Evolutionary conservation across 106 monocot genomes (phyloP).

Genomic region (Vanilla planifolia): DNA sequence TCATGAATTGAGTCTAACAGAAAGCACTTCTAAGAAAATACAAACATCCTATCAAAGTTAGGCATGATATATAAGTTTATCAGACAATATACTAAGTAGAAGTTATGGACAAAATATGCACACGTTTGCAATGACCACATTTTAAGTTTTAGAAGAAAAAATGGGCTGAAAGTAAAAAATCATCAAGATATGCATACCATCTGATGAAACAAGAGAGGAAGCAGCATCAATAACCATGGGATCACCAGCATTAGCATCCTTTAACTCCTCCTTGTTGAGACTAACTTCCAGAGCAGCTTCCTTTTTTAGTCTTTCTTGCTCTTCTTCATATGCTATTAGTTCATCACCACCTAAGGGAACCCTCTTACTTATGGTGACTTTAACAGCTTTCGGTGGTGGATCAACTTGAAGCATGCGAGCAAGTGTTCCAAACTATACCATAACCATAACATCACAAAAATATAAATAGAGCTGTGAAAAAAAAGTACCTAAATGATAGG

Average conservation of each 20-base stretch:
- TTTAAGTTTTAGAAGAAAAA: background rate
- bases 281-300: conserved; percentile 74
- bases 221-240: conserved; percentile 76
- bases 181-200: conserved; percentile 32
- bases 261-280: conserved; percentile 57
- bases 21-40: no score
- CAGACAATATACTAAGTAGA: no score
- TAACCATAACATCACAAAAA: conserved; percentile 10
- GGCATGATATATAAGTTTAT: no score
- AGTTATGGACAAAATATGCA: no score
- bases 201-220: conserved; percentile 32
- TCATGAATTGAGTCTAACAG: no score
- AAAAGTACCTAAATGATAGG: background rate
- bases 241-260: conserved; percentile 52
- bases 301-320: conserved; percentile 68
- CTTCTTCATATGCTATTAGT: conserved; percentile 91
- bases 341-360: conserved; percentile 92
- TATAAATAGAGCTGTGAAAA: background rate
- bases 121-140: no score
- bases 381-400: conserved; percentile 98
- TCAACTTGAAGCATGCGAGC: conserved; percentile 99
- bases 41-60: no score
- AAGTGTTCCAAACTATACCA: conserved; percentile 84
- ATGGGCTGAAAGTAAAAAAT: background rate
- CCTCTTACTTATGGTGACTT: conserved; percentile 85